phyloP scores from a whole-genome alignment of 257 asterid species.

The Datura wrightii region DNA sequence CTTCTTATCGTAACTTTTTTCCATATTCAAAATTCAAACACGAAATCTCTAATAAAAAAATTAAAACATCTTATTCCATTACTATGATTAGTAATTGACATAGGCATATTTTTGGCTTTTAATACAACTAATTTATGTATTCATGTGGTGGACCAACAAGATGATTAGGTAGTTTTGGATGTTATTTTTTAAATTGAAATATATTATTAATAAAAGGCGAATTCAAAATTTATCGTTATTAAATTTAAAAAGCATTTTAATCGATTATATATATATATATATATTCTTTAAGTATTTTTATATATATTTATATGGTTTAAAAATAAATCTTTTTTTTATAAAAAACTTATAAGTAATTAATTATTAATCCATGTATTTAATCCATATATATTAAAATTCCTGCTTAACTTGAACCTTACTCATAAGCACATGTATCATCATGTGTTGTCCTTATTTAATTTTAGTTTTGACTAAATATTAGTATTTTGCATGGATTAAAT shows the following conservation, averaged over 20 bases:
- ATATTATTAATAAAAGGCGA: neutral
- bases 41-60: neutral
- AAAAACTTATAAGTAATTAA: neutral
- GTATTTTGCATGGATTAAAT: slow-evolving; percentile 6
- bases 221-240: neutral
- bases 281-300: too few relatives aligned
- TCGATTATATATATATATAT: too few relatives aligned
- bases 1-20: neutral
- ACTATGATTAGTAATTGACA: neutral
- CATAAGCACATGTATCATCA: neutral
- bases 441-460: neutral
- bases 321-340: neutral
- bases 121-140: neutral
- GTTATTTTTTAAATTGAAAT: neutral
- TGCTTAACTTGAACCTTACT: neutral
- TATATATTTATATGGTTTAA: too few relatives aligned
- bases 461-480: neutral
- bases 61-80: neutral
- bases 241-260: too few relatives aligned
- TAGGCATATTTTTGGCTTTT: too few relatives aligned
- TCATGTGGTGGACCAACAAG: neutral
- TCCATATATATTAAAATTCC: neutral
- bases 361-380: neutral
- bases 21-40: too few relatives aligned
- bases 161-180: neutral